phyloP scores from a whole-genome alignment of 2,329 filamentous ascomycete genomes.

The Cryphonectria parasitica region DNA sequence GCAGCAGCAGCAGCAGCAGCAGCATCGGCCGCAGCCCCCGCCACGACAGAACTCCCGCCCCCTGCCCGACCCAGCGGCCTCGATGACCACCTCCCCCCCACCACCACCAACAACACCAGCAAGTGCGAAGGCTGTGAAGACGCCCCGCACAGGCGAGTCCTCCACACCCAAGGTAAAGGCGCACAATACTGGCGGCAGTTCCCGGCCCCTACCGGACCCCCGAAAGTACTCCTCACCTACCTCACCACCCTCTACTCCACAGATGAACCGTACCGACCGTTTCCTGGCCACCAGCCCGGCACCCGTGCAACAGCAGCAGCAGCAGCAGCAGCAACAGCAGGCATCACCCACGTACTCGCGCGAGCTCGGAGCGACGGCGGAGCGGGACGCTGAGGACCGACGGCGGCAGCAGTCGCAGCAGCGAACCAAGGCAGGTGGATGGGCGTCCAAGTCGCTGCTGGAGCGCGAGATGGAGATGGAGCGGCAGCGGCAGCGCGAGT shows the following conservation, averaged over 20 bases:
- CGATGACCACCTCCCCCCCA: conserved; percentile 28
- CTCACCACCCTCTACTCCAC: conserved; percentile 32
- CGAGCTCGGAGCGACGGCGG: conserved; percentile 61
- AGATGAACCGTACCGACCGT: conserved; percentile 57
- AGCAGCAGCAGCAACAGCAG: conserved; percentile 33
- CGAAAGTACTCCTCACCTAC: conserved; percentile 37
- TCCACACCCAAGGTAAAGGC: conserved; percentile 37
- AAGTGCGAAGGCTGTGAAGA: conserved; percentile 36
- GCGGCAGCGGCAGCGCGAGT: conserved; percentile 74
- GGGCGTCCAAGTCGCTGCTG: conserved; percentile 70
- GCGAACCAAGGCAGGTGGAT: conserved; percentile 65
- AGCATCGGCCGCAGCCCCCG: conserved; percentile 37
- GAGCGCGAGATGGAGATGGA: conserved; percentile 84
- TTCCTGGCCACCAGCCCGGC: conserved; percentile 60
- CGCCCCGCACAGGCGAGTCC: conserved; percentile 38
- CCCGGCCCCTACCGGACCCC: conserved; percentile 60
- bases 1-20: conserved; percentile 38
- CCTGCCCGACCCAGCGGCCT: conserved; percentile 44
- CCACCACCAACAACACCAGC: conserved; percentile 10
- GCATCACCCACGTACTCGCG: conserved; percentile 53
- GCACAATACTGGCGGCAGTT: conserved; percentile 43
- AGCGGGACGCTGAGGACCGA: conserved; percentile 66
- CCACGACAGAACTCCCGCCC: conserved; percentile 41
- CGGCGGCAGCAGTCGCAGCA: conserved; percentile 61
- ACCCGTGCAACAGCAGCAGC: conserved; percentile 41